These are phyloP conservation scores for Talaromyces nanjingensis DNA, from an alignment of 495 filamentous ascomycete genomes.

Conservation along the genomic window DNA sequence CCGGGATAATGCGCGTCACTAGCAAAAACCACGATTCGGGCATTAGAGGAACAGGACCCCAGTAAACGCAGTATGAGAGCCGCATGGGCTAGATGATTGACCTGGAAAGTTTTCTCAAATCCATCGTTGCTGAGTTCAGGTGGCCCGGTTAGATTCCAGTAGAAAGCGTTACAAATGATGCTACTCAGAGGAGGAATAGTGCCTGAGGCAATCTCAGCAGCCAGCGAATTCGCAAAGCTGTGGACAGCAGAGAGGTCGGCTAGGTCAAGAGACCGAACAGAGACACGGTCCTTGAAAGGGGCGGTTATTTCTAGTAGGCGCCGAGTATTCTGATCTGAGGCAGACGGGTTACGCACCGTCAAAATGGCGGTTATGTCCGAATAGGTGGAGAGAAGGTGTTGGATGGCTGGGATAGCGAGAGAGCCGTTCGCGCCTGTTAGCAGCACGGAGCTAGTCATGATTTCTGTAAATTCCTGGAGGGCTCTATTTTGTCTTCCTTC, in stretches of 20 bases:
- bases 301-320: slow-evolving; percentile 1
- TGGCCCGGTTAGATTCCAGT: slow-evolving; percentile 8
- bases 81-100: slow-evolving; percentile 39
- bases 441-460: slow-evolving; percentile 11
- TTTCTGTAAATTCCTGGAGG: background rate
- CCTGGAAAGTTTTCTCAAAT: slow-evolving; percentile 37
- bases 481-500: background rate
- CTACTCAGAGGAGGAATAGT: slow-evolving; percentile 32
- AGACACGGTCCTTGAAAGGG: slow-evolving; percentile 14
- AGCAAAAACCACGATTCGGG: slow-evolving; percentile 26
- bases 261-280: slow-evolving; percentile 31
- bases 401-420: slow-evolving; percentile 27
- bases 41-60: slow-evolving; percentile 10
- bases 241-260: slow-evolving; percentile 28
- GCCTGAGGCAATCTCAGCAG: slow-evolving; percentile 22
- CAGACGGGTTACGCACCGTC: slow-evolving; percentile 30
- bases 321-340: background rate
- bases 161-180: slow-evolving; percentile 38
- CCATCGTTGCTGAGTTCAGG: slow-evolving; percentile 22
- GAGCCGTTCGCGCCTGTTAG: slow-evolving; percentile 41
- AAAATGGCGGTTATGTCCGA: slow-evolving; percentile 29
- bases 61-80: slow-evolving; percentile 36
- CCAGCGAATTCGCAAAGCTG: slow-evolving; percentile 19
- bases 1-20: slow-evolving; percentile 28
- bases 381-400: slow-evolving; percentile 25